phyloP scores from a whole-genome alignment of 495 filamentous ascomycete genomes.

The Neurospora tetraspora region DNA sequence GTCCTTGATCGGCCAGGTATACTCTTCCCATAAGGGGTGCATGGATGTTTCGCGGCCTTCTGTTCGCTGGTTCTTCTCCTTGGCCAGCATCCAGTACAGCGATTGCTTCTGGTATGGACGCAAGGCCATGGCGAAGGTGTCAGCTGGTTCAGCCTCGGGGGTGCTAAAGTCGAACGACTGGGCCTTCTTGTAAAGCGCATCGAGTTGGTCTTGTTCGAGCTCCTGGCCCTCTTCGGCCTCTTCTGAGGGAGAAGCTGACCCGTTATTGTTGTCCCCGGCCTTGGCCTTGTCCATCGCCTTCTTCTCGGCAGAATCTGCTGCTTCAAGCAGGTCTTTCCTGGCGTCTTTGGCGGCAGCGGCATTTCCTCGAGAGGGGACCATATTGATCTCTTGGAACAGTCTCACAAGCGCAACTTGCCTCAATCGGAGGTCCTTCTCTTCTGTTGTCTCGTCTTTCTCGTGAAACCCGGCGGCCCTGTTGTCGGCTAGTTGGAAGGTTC shows the following conservation, averaged over 20 bases:
- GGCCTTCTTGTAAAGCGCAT: slow-evolving; percentile 88
- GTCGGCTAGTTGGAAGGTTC: slow-evolving; percentile 47
- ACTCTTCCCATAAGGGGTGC: slow-evolving; percentile 98
- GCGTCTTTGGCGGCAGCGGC: slow-evolving; percentile 71
- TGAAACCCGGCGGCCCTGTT: slow-evolving; percentile 53
- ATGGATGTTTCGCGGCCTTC: slow-evolving; percentile 60
- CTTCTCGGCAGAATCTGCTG: slow-evolving; percentile 75
- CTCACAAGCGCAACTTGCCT: slow-evolving; percentile 81
- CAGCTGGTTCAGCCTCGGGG: slow-evolving; percentile 70
- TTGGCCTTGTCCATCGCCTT: slow-evolving; percentile 47
- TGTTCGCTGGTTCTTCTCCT: slow-evolving; percentile 70
- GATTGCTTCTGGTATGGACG: slow-evolving; percentile 95
- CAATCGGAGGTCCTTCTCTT: slow-evolving; percentile 76
- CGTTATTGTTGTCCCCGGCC: slow-evolving; percentile 33
- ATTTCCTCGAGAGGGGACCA: slow-evolving; percentile 63
- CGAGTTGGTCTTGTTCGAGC: slow-evolving; percentile 90
- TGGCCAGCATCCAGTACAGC: slow-evolving; percentile 88
- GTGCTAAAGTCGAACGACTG: slow-evolving; percentile 95
- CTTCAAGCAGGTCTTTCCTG: slow-evolving; percentile 70
- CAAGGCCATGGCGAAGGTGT: slow-evolving; percentile 71
- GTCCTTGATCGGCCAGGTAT: slow-evolving; percentile 79
- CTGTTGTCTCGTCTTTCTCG: slow-evolving; percentile 73
- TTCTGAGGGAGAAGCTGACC: slow-evolving; percentile 39
- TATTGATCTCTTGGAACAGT: slow-evolving; percentile 79
- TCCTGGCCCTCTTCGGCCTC: slow-evolving; percentile 79